Base-by-base conservation (phyloP, 176 grass and related monocot genomes). In the Hordeum marinum region DNA sequence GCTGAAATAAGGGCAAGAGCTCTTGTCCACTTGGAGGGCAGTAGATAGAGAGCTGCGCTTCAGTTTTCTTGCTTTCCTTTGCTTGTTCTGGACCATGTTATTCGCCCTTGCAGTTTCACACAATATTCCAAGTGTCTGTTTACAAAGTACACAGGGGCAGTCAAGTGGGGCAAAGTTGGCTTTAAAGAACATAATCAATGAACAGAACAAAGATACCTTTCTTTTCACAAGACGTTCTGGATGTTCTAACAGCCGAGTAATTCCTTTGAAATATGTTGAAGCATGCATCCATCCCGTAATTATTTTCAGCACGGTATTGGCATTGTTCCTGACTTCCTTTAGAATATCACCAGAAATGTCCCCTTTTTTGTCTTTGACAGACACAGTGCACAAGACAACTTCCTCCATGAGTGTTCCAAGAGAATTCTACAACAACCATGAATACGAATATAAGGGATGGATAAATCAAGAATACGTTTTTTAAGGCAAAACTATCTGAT, bases 341-440 rank as follows among this genome's bases (percentile, higher is more conserved):
- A 79, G 40, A 83, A 74, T 46, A 68, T 92, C 88, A 74, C 50
- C 36, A 75, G 84, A 81, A 80, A 85, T 26, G 26, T 70, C 63
- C 25, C 15, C 54, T 68, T 92, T 85, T 89, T 94, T 89, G 55
- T 83, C 88, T 87, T 77, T 94, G 26, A 69, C 24, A 78, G 79
- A 82, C 36, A 85, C 85, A 78, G 54, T 72, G 75, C 91, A 90
- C 82, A 94, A 71, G 42, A 95, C 83, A 89, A 95, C 86, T 80
- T 98, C 87, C 93, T 94, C 85, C 93, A 98, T 81, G 73, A 95
- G 84, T 52, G 88, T 72, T 72, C 88, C 91, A 83, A 98, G 96
- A 24, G 87, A 90, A 63, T 63, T 84, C 96, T 98, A 84, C 25
- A 84, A 81, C 54, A 85, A 66, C n/a, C 40, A 77, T 57, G 54